Evolutionary conservation across 2,329 filamentous ascomycete species (phyloP), one percentile per base, ranked within the genome.

Genomic region (Coniochaeta pulveracea): DNA sequence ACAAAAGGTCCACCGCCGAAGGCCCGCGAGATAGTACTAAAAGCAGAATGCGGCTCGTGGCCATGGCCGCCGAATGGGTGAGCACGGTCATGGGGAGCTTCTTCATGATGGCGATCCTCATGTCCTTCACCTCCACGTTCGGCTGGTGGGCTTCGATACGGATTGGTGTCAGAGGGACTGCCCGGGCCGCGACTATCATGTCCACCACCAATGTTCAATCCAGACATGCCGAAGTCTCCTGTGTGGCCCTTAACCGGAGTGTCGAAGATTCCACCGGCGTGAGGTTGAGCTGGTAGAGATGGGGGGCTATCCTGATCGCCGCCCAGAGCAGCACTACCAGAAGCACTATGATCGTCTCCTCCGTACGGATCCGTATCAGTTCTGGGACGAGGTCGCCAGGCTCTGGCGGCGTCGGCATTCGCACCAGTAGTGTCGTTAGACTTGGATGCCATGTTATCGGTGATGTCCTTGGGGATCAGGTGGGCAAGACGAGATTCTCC

Each of bases 101-200:
- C n/a, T n/a, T n/a, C n/a, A n/a, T n/a, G n/a, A 66, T 66, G 34
- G 69, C 65, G 30, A 68, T 63, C 17, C 68, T 64, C 63, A 10
- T 57, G 50, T 32, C 60, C 61, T 6, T 69, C 64, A 10, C 64
- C 60, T 21, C 63, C 64, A 27, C 76, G 76, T 17, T 86, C 81
- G 23, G 80, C 82, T 6, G 82, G 76, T 3, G 91, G 91, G 53
- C 89, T 96, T 42, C 88, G 84, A 52, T 91, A 98, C 2, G 91
- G 91, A 50, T 98, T 98, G 3, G 91, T 96, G 48, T 93, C 85
- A 0, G 88, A 91, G 9, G 91, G 91, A 52, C 89, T 96, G 49
- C 85, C 73, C 1, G 83, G 80, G 37, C 85, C 83, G 42, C 78
- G 66, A n/a, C 66, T 64, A 26, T 75, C 69, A 23, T 73, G 66